Conservation (phyloP, 371 early-diverging fungal species). For the Chytridium lagenaria region DNA sequence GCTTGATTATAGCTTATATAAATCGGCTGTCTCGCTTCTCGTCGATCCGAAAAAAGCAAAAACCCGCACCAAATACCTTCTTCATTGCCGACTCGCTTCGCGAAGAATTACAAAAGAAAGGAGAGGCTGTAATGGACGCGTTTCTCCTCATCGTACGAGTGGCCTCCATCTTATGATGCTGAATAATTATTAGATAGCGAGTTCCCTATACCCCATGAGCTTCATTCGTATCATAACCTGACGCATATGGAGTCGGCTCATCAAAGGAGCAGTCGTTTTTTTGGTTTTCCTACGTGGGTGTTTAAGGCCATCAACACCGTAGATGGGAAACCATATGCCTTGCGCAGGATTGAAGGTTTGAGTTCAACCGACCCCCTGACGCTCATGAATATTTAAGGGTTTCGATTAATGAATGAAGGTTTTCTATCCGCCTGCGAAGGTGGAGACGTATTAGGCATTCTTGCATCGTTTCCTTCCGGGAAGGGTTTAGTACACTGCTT, state of each 20-base stretch:
- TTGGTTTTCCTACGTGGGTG: conserved; percentile 77
- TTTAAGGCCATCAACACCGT: conserved; percentile 83
- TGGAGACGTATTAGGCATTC: conserved; percentile 86
- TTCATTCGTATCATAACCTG: conserved; percentile 84
- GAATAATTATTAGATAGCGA: neutral
- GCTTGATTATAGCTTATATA: conserved; percentile 10
- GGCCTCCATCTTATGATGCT: neutral
- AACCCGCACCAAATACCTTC: conserved; percentile 64
- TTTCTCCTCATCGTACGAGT: neutral
- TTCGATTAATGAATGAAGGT: conserved; percentile 75
- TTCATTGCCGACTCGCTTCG: conserved; percentile 82
- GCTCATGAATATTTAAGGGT: conserved; percentile 50
- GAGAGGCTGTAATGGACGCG: conserved; percentile 60
- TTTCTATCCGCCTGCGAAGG: conserved; percentile 82
- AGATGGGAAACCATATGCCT: conserved; percentile 83
- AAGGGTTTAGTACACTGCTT: conserved; percentile 95
- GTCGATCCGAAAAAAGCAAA: neutral
- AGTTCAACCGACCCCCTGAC: neutral
- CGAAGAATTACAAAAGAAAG: conserved; percentile 75
- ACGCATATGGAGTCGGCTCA: conserved; percentile 71
- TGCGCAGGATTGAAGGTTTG: conserved; percentile 82
- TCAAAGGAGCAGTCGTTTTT: conserved; percentile 60
- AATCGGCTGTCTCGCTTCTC: neutral
- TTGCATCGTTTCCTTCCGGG: conserved; percentile 84
- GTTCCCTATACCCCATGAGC: conserved; percentile 62